A percentile compares a stretch with the other conserved stretches of the same genome.
These are phyloP conservation scores for Saccharomycopsis sp. DNA, from an alignment of 805 yeast species.

Conservation along the genomic window DNA sequence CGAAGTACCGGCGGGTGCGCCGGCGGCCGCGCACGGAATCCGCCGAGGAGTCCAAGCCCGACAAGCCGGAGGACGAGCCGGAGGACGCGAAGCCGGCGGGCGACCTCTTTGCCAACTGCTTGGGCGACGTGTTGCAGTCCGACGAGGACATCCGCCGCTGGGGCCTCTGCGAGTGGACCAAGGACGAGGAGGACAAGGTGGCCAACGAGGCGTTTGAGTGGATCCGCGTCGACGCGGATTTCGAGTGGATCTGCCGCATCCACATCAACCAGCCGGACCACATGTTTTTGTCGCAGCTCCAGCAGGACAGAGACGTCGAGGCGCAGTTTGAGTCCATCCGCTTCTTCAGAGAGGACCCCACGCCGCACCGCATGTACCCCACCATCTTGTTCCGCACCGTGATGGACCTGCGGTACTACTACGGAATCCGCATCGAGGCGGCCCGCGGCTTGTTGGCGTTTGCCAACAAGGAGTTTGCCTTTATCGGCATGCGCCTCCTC, in stretches of 20 bases:
- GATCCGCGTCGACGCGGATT: slow-evolving; percentile 96
- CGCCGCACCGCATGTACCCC: slow-evolving; percentile 61
- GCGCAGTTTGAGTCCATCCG: slow-evolving; percentile 84
- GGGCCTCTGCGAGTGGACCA: slow-evolving; percentile 65
- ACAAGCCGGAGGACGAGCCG: not conserved
- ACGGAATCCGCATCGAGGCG: slow-evolving; percentile 85
- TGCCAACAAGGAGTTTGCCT: slow-evolving; percentile 54
- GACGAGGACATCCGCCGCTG: slow-evolving; percentile 60
- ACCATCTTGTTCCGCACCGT: slow-evolving; percentile 72
- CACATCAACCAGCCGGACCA: slow-evolving; percentile 85
- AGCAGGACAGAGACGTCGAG: slow-evolving; percentile 92
- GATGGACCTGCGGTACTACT: slow-evolving; percentile 78
- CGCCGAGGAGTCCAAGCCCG: slow-evolving; percentile 3
- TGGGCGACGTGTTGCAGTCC: slow-evolving; percentile 72
- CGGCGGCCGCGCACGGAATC: slow-evolving; percentile 42
- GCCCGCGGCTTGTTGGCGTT: slow-evolving; percentile 68
- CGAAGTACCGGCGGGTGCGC: slow-evolving; percentile 80
- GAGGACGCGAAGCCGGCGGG: slow-evolving; percentile 16
- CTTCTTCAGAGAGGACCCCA: slow-evolving; percentile 56
- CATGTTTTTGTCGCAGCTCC: slow-evolving; percentile 90
- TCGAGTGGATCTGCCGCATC: slow-evolving; percentile 88
- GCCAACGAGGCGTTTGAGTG: slow-evolving; percentile 91
- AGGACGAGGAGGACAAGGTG: slow-evolving; percentile 61
- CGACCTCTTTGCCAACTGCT: slow-evolving; percentile 41
- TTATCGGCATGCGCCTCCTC: slow-evolving; percentile 67